Conservation (phyloP, 129 eudicot genomes). For the Logfia minima region DNA sequence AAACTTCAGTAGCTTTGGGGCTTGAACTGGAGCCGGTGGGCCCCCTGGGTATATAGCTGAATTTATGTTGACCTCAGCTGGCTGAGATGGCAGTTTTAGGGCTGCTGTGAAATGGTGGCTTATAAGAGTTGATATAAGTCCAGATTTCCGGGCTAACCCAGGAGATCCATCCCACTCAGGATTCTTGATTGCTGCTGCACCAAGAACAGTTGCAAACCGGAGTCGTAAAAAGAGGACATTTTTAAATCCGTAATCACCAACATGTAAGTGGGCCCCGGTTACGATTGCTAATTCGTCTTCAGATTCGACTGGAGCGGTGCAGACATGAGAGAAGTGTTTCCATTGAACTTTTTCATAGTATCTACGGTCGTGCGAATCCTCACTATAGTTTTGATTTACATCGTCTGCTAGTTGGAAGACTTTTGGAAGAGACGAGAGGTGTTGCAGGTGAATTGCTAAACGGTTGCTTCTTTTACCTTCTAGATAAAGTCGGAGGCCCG, state of each 20-base stretch:
- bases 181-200: constrained; percentile 60
- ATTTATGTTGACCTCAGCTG: constrained; percentile 87
- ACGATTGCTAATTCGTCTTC: constrained; percentile 80
- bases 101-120: constrained; percentile 86
- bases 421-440: constrained; percentile 90
- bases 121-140: constrained; percentile 85
- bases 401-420: constrained; percentile 76
- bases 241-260: constrained; percentile 81
- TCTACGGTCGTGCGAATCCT: constrained; percentile 60
- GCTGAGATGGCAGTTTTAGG: constrained; percentile 73
- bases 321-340: constrained; percentile 95
- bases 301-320: constrained; percentile 95
- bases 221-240: constrained; percentile 83
- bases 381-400: constrained; percentile 47
- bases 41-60: constrained; percentile 97
- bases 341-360: constrained; percentile 93
- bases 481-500: constrained; percentile 83
- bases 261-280: constrained; percentile 86
- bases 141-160: constrained; percentile 87
- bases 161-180: constrained; percentile 99
- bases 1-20: constrained; percentile 79
- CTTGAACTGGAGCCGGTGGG: constrained; percentile 80
- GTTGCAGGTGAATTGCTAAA: constrained; percentile 90
- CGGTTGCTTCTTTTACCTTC: constrained; percentile 94
- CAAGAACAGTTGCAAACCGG: constrained; percentile 72